These are phyloP conservation scores for Kluyveromyces marxianus DNA, from an alignment of 1,139 yeast genomes.

Conservation along the genomic window DNA sequence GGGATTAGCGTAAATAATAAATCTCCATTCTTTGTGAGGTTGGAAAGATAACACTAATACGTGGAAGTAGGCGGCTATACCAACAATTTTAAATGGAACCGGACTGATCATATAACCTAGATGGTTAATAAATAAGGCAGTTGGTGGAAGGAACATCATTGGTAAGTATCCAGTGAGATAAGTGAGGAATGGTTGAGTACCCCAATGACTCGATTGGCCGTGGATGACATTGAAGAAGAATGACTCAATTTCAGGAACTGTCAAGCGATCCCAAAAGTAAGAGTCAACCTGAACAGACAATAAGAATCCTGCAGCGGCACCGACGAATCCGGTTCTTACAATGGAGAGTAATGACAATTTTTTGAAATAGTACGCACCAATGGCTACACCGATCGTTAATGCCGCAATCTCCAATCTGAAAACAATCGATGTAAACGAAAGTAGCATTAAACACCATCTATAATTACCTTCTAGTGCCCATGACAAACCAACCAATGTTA, in stretches of 20 bases:
- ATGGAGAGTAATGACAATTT: slow-evolving; percentile 38
- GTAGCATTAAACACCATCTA: slow-evolving; percentile 44
- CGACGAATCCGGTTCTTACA: slow-evolving; percentile 40
- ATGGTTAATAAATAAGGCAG: slow-evolving; percentile 40
- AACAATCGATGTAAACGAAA: slow-evolving; percentile 58
- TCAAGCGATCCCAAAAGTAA: slow-evolving; percentile 55
- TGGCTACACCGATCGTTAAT: slow-evolving; percentile 45
- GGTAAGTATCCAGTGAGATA: slow-evolving; percentile 59
- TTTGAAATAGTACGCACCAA: slow-evolving; percentile 36
- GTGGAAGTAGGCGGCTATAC: slow-evolving; percentile 45
- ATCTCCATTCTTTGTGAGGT: slow-evolving; percentile 95
- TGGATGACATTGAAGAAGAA: slow-evolving; percentile 65
- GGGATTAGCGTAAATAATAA: slow-evolving; percentile 70
- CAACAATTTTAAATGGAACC: slow-evolving; percentile 33
- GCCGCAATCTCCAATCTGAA: slow-evolving; percentile 70
- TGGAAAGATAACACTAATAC: slow-evolving; percentile 63
- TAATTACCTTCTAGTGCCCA: slow-evolving; percentile 45
- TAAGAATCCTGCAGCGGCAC: slow-evolving; percentile 46
- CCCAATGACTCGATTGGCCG: slow-evolving; percentile 78
- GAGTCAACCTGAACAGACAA: slow-evolving; percentile 56
- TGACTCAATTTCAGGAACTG: slow-evolving; percentile 67
- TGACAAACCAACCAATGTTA: slow-evolving; percentile 51
- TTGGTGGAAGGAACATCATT: slow-evolving; percentile 52
- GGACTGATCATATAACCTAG: slow-evolving; percentile 32
- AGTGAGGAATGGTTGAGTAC: slow-evolving; percentile 63